Percentiles rank a stretch among this genome's conserved stretches.
Conservation (phyloP, 2,329 filamentous ascomycete species). For the Calonectria multiphialidica region DNA sequence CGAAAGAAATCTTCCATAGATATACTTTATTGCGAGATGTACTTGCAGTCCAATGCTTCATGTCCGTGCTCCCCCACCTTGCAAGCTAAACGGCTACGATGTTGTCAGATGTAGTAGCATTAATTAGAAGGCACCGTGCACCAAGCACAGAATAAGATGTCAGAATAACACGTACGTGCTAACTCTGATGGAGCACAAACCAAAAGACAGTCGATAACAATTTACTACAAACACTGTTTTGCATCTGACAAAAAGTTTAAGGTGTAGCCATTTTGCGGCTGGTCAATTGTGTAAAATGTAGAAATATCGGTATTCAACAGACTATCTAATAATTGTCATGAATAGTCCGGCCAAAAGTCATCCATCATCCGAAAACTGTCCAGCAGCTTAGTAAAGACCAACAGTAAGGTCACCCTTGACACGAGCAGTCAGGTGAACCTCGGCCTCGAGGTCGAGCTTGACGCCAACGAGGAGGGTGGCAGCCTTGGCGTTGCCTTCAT, state of each 20-base stretch:
- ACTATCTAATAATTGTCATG: neutral
- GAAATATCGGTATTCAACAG: neutral
- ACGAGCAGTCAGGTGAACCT: constrained; percentile 1
- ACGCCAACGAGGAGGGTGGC: neutral
- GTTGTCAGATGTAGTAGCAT: no score
- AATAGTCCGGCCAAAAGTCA: neutral
- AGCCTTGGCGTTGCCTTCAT: constrained; percentile 3
- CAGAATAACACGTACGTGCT: no score
- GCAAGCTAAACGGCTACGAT: no score
- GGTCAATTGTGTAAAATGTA: neutral
- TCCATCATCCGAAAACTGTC: neutral
- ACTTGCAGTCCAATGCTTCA: no score
- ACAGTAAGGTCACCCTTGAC: constrained; percentile 4
- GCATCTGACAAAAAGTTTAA: neutral
- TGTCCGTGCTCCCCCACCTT: no score
- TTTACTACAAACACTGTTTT: neutral
- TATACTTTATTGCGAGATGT: no score
- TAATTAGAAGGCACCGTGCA: no score
- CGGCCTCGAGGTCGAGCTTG: constrained; percentile 1
- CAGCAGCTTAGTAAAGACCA: neutral
- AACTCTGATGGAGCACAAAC: no score
- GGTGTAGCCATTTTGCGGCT: neutral
- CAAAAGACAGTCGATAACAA: no score
- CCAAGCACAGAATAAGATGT: no score
- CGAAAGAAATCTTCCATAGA: no score